Evolutionary conservation across 108 stramenopile species (phyloP).

Genomic region (Fragilariopsis cylindrus): DNA sequence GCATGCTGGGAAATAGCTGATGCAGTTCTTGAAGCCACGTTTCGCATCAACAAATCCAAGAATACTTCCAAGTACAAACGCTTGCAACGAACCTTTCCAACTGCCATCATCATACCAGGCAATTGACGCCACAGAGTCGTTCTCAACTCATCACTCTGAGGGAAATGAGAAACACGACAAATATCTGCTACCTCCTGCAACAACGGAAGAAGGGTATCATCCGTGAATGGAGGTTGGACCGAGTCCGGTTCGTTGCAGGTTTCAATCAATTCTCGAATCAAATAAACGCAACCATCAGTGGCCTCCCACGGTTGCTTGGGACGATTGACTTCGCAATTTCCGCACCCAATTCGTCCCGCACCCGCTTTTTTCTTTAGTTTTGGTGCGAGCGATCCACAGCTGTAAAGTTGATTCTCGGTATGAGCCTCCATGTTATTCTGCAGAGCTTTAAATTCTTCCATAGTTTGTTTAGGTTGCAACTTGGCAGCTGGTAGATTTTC

Average conservation of each 20-base stretch:
- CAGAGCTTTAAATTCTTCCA: constrained; percentile 79
- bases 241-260: constrained; percentile 45
- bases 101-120: constrained; percentile 69
- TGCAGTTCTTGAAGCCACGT: constrained; percentile 64
- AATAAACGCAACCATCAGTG: constrained; percentile 93
- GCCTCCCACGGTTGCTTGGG: constrained; percentile 93
- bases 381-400: constrained; percentile 93
- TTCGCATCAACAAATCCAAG: constrained; percentile 69
- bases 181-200: constrained; percentile 77
- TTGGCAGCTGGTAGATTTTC: constrained; percentile 67
- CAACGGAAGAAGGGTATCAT: constrained; percentile 63
- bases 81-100: constrained; percentile 86
- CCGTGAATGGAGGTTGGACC: constrained; percentile 35
- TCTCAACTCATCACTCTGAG: constrained; percentile 79
- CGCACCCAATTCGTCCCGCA: constrained; percentile 88
- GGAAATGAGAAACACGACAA: constrained; percentile 81
- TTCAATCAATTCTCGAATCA: constrained; percentile 74
- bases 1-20: constrained; percentile 83
- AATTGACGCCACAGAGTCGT: constrained; percentile 81
- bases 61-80: constrained; percentile 76
- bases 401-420: constrained; percentile 83
- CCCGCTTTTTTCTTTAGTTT: constrained; percentile 92
- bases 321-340: constrained; percentile 78
- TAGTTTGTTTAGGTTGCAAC: constrained; percentile 82
- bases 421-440: constrained; percentile 80